Evolutionary conservation across 148 eudicot genomes (phyloP), one percentile per base, ranked within the genome.

Genomic region (Camellia granthamiana): DNA sequence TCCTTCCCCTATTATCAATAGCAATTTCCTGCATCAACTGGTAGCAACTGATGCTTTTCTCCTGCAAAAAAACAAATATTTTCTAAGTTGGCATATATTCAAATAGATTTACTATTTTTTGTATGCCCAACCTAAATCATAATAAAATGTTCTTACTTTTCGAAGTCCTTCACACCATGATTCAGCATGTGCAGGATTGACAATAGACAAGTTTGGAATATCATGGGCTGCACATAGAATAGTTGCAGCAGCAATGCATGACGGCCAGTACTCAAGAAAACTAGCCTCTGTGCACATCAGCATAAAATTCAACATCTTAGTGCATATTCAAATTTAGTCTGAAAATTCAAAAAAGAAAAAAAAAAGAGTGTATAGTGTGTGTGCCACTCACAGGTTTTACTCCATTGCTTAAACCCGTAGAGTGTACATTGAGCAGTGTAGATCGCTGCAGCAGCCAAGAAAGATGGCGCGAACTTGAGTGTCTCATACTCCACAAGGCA

Each of bases 111-210:
- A 23, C 23, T 23, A 23, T 23, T 23, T 23, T 23, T 23, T 23
- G 23, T n/a, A 44, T 19, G 7, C 67, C 78, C 19, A 62, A 46
- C 6, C 6, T 42, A 30, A 75, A 60, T 75, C 63, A 66, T 41
- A 68, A 47, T 65, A 46, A 23, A 23, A 41, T 6, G 12, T 80
- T 61, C 92, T 90, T 91, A 95, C 98, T 85, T 89, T 91, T 84
- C 87, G 85, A 51, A 95, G 90, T 47, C 98, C 98, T 83, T 89
- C 88, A 83, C 96, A 88, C 98, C 98, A 95, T 84, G 91, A 89
- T 67, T 86, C 91, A 67, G 94, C 94, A 81, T 84, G 88, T 71
- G 89, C 89, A 69, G 89, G 92, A 74, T 91, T 87, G 18, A 88
- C 83, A 77, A 83, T 83, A 69, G 98, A 91, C 81, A 95, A 88